Evolutionary conservation across 768 basidiomycete genomes (phyloP).

Genomic region (Tricholoma terreum): DNA sequence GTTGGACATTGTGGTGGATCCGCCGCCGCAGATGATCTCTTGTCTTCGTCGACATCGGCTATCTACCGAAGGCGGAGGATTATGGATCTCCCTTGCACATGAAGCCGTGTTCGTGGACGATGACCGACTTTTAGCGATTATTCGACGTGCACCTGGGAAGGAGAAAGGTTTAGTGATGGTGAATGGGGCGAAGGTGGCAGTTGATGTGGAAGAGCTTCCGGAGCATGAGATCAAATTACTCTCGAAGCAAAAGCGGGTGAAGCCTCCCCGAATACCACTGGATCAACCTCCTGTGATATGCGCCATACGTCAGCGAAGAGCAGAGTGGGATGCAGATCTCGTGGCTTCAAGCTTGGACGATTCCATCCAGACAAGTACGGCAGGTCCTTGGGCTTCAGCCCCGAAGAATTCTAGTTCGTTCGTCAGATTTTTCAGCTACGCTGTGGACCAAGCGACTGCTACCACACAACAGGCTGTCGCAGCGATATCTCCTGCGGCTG

Average conservation of each 20-base stretch:
- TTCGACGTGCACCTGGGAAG: constrained; percentile 71
- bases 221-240: constrained; percentile 84
- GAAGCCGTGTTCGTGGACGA: constrained; percentile 75
- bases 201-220: constrained; percentile 87
- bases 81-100: constrained; percentile 92
- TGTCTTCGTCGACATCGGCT: constrained; percentile 86
- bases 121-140: constrained; percentile 71
- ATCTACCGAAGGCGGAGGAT: constrained; percentile 82
- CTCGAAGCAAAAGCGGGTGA: constrained; percentile 80
- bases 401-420: constrained; percentile 71
- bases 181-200: constrained; percentile 79
- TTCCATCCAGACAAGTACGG: constrained; percentile 11
- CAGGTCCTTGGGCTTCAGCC: constrained; percentile 48
- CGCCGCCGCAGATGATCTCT: constrained; percentile 80
- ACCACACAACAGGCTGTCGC: constrained; percentile 79
- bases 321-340: constrained; percentile 66
- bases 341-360: constrained; percentile 23
- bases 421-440: constrained; percentile 67
- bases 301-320: constrained; percentile 62
- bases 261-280: constrained; percentile 82
- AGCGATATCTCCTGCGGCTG: constrained; percentile 60
- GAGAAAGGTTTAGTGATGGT: constrained; percentile 85
- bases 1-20: constrained; percentile 88
- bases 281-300: constrained; percentile 88
- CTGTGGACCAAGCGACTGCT: constrained; percentile 68